phyloP scores from a whole-genome alignment of 257 asterid species.

The Perilla frutescens region DNA sequence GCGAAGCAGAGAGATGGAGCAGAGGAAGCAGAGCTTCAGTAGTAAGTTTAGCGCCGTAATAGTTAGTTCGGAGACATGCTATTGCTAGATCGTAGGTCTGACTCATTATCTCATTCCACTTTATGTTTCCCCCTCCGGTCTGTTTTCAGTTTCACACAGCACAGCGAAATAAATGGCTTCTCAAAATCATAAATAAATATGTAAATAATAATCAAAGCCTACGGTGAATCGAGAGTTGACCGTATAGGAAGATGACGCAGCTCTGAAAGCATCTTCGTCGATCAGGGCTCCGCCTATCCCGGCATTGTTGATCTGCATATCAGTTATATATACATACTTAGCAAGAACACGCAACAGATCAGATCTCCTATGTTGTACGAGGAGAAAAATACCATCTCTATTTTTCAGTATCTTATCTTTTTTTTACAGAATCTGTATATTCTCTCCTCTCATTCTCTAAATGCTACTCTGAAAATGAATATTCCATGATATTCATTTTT shows the following conservation, averaged over 20 bases:
- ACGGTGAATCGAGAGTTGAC: not conserved
- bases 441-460: no score
- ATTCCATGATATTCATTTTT: no score
- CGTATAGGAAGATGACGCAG: not conserved
- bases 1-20: conserved; percentile 63
- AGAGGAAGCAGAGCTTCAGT: conserved; percentile 62
- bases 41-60: conserved; percentile 61
- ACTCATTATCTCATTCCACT: conserved; percentile 37
- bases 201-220: not conserved
- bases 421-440: no score
- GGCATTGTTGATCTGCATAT: conserved; percentile 70
- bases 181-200: not conserved
- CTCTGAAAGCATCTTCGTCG: conserved; percentile 39
- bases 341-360: no score
- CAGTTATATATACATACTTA: no score
- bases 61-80: conserved; percentile 56
- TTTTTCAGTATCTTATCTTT: no score
- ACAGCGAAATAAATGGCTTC: not conserved
- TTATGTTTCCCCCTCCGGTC: conserved; percentile 34
- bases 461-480: no score
- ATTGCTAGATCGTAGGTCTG: conserved; percentile 46
- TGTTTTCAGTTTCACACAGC: conserved; percentile 15
- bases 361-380: no score
- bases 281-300: conserved; percentile 50
- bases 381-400: no score